Base-by-base conservation (phyloP, 2,329 filamentous ascomycete species). In the Chrysosphaeria jannelii region DNA sequence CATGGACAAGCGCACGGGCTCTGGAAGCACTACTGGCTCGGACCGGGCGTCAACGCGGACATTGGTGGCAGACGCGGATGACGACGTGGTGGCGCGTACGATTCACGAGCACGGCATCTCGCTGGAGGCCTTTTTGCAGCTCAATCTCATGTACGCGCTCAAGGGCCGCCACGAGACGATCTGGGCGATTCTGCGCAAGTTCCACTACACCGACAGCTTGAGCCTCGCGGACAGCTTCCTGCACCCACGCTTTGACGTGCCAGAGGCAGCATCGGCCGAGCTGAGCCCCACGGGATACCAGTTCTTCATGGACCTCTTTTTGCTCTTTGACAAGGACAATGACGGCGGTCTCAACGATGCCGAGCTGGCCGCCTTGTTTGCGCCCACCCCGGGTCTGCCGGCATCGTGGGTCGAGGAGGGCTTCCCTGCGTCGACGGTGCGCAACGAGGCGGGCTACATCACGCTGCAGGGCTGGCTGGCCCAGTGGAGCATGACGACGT, bases 401-500 rank as follows among this genome's bases (percentile, higher is more conserved):
- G 46, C 58, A 3, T 81, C 74, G 0, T 97, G 85, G 85, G 50
- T 64, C 1, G 79, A 91, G 31, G 70, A 70, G 1, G 72, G 64
- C 1, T 97, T 97, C 37, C 85, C 85, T 2, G 78, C 72, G 1
- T 89, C 76, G 13, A 91, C 85, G 0, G 81, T 93, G 10, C 68
- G 76, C 20, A 93, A 91, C 38, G 85, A 97, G 44, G 76, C 75
- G 6, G 85, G 85, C 0, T 64, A 93, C 40, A 79, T 97, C 30
- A 97, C 85, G 2, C 52, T 97, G 4, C 85, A 97, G 42, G 85
- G 85, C 2, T 97, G 85, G 85, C 59, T 97, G 18, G 85, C 85
- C 4, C 85, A 97, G 37, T 97, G 85, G 85, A 91, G 79, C 40
- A 97, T 97, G 85, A 97, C 85, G 1, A 97, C 85, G 0, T 97